Conservation (phyloP, 2,329 filamentous ascomycete genomes). For the Dothistroma septosporum region DNA sequence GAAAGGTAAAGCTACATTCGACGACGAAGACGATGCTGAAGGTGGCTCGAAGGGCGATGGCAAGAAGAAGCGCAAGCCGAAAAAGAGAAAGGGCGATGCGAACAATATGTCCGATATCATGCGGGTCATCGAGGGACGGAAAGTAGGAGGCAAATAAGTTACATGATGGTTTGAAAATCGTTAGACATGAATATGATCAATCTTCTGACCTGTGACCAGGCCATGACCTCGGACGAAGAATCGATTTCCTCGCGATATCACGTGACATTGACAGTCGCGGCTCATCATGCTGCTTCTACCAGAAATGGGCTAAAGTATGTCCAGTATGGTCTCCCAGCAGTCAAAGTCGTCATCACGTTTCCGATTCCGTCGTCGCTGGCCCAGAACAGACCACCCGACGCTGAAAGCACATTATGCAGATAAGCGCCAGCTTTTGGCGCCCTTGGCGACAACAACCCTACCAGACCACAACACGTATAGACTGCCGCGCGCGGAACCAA, state of each 20-base stretch:
- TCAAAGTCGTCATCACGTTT: not conserved
- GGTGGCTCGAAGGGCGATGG: constrained; percentile 63
- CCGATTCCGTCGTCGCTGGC: not conserved
- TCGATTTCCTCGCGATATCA: not conserved
- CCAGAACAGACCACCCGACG: not conserved
- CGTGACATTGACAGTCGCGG: not conserved
- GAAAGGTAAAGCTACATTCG: constrained; percentile 51
- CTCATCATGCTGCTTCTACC: not conserved
- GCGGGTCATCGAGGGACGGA: constrained; percentile 33
- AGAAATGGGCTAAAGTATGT: not conserved
- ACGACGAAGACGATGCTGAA: constrained; percentile 46
- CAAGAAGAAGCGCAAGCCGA: constrained; percentile 68
- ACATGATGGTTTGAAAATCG: not conserved
- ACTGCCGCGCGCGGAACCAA: not conserved
- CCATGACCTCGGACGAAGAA: not conserved
- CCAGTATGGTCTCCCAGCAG: not conserved
- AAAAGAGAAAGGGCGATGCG: constrained; percentile 53
- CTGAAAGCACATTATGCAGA: not conserved
- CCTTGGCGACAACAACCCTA: not conserved
- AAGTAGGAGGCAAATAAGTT: constrained; percentile 28
- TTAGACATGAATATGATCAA: not conserved
- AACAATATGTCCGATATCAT: constrained; percentile 34
- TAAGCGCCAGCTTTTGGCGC: constrained; percentile 5
- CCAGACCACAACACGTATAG: not conserved
- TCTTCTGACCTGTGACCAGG: constrained; percentile 3